Conservation (phyloP, 306 rosid species). For the Quercus bicolor region DNA sequence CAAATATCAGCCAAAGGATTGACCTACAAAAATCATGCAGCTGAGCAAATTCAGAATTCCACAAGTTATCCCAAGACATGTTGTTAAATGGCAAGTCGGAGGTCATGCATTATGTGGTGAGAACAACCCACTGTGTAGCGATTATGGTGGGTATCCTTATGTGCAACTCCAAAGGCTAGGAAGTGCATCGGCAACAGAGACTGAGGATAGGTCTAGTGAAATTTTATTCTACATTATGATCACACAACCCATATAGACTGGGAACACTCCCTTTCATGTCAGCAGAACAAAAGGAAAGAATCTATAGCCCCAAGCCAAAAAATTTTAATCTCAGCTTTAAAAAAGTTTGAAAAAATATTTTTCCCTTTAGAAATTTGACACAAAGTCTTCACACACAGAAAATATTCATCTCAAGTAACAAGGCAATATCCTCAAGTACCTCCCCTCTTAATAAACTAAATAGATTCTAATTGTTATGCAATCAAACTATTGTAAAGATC, state of each 20-base stretch:
- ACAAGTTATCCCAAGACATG: no score
- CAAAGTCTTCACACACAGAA: conserved; percentile 12
- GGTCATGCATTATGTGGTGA: neutral
- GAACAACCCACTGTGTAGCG: neutral
- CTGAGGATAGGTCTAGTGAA: no score
- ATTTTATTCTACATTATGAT: no score
- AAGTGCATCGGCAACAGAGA: neutral
- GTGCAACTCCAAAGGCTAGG: neutral
- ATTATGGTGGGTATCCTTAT: neutral
- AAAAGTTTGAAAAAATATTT: neutral
- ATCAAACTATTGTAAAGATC: conserved; percentile 16
- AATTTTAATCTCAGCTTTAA: neutral
- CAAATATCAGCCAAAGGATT: no score
- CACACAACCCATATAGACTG: neutral
- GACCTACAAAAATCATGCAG: no score
- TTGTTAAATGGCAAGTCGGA: neutral
- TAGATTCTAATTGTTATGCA: neutral
- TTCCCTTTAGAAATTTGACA: neutral
- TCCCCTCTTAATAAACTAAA: neutral
- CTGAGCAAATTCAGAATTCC: no score
- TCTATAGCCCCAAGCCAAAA: neutral
- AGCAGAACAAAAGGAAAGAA: neutral
- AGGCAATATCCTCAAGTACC: conserved; percentile 6
- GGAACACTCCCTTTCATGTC: neutral
- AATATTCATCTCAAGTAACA: conserved; percentile 11